A percentile compares a stretch with the other conserved stretches of the same genome.
These are phyloP conservation scores for Suillus spraguei DNA, from an alignment of 768 basidiomycete species.

Conservation along the genomic window DNA sequence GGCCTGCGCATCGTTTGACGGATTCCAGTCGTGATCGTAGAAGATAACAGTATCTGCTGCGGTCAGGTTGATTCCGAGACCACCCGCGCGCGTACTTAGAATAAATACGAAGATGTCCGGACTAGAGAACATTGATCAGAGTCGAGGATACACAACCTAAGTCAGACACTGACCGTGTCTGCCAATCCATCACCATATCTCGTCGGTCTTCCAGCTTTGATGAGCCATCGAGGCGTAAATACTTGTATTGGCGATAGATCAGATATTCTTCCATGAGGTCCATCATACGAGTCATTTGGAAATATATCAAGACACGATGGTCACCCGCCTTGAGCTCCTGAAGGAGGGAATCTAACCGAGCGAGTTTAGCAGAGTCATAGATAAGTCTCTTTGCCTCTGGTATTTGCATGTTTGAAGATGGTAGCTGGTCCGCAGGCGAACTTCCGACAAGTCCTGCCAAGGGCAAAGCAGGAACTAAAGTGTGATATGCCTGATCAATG, in stretches of 20 bases:
- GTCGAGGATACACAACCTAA: not conserved
- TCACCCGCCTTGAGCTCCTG: constrained; percentile 91
- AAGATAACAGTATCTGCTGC: constrained; percentile 48
- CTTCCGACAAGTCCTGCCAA: constrained; percentile 65
- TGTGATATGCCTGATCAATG: constrained; percentile 49
- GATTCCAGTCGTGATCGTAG: constrained; percentile 52
- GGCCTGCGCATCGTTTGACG: constrained; percentile 96
- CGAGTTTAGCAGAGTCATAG: constrained; percentile 95
- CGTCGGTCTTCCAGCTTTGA: constrained; percentile 94
- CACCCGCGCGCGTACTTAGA: constrained; percentile 92
- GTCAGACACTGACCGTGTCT: constrained; percentile 70
- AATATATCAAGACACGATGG: constrained; percentile 94
- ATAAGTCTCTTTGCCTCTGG: constrained; percentile 95
- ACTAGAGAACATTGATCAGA: constrained; percentile 16
- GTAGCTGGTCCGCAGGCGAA: constrained; percentile 75
- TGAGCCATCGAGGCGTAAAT: constrained; percentile 88
- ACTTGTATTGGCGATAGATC: constrained; percentile 95
- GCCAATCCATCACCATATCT: constrained; percentile 99
- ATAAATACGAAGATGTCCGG: constrained; percentile 96
- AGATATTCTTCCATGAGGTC: constrained; percentile 99
- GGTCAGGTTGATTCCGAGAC: constrained; percentile 95
- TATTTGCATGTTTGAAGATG: constrained; percentile 83
- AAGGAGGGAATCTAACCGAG: constrained; percentile 84
- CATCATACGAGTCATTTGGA: constrained; percentile 99
- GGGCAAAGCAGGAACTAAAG: constrained; percentile 59